Evolutionary conservation across 2,329 filamentous ascomycete species (phyloP).

Genomic region (Colletotrichum euphorbiae): DNA sequence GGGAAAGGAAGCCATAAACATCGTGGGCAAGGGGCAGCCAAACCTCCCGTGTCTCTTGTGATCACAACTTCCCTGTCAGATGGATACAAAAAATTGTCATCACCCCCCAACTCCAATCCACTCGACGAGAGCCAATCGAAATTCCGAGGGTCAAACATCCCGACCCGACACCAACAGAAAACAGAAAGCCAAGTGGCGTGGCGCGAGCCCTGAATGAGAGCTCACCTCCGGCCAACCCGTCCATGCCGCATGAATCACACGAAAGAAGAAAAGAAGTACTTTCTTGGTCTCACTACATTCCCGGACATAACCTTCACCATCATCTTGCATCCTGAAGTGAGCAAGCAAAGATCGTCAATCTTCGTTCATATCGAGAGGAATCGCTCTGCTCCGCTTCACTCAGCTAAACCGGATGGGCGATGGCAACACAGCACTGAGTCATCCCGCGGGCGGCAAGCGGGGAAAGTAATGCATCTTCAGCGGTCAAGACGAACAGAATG

Average conservation of each 20-base stretch:
- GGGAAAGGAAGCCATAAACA: constrained; percentile 7
- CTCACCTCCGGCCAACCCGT: constrained; percentile 21
- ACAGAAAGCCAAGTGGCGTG: constrained; percentile 33
- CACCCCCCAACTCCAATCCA: constrained; percentile 31
- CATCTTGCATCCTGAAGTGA: not conserved
- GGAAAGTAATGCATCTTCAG: not conserved
- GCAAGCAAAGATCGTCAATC: not conserved
- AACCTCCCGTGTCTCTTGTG: constrained; percentile 30
- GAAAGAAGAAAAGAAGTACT: constrained; percentile 1
- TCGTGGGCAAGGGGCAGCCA: constrained; percentile 4
- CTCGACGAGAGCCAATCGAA: constrained; percentile 36
- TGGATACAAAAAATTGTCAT: constrained; percentile 29
- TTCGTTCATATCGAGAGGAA: not conserved
- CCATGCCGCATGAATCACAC: constrained; percentile 1
- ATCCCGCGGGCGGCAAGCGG: not conserved
- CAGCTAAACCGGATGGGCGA: not conserved
- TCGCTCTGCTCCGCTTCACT: not conserved
- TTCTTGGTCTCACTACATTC: not conserved
- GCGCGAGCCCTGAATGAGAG: constrained; percentile 28
- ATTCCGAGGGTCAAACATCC: constrained; percentile 24
- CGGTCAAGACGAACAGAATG: not conserved
- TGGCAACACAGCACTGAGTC: too few species aligned
- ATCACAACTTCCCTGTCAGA: constrained; percentile 33
- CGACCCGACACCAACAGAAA: constrained; percentile 29
- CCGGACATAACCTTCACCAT: not conserved